These are phyloP conservation scores for Ceratocystis huliohia DNA, from an alignment of 2,329 filamentous ascomycete species.

Conservation along the genomic window DNA sequence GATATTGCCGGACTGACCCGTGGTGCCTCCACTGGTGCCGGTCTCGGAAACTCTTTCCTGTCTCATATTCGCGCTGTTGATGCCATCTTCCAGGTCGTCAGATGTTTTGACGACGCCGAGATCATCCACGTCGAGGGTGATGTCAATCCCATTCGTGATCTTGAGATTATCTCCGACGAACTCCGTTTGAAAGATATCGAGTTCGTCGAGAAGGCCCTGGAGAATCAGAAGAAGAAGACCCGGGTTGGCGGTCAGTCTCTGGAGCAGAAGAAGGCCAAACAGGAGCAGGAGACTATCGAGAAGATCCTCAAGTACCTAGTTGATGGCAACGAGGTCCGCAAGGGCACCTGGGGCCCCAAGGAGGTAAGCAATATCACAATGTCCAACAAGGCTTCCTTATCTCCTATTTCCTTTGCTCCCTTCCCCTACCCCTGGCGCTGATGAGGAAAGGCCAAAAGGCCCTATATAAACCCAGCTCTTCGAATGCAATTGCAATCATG, in stretches of 20 bases:
- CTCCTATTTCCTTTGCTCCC: conserved; percentile 4
- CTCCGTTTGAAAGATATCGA: conserved; percentile 96
- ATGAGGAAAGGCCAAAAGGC: conserved; percentile 21
- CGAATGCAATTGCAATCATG: conserved; percentile 56
- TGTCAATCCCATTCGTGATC: conserved; percentile 84
- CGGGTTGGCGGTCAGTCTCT: conserved; percentile 85
- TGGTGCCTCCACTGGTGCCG: conserved; percentile 91
- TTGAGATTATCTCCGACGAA: conserved; percentile 95
- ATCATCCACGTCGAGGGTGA: conserved; percentile 99
- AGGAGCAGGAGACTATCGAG: conserved; percentile 86
- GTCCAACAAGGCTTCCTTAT: not conserved
- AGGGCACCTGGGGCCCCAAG: conserved; percentile 79
- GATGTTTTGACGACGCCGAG: conserved; percentile 96
- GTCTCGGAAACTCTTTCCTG: conserved; percentile 94
- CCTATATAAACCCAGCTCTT: conserved; percentile 95
- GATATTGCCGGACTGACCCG: conserved; percentile 95
- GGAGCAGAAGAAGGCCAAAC: conserved; percentile 94
- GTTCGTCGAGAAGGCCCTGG: conserved; percentile 90
- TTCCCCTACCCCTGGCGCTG: conserved; percentile 22
- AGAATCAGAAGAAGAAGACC: conserved; percentile 87
- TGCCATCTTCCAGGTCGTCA: conserved; percentile 93
- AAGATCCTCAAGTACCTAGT: conserved; percentile 75
- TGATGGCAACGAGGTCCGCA: conserved; percentile 84
- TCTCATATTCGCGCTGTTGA: conserved; percentile 97
- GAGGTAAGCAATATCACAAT: conserved; percentile 56